Conservation (phyloP, 257 asterid genomes). For the Ajuga chamaepitys region DNA sequence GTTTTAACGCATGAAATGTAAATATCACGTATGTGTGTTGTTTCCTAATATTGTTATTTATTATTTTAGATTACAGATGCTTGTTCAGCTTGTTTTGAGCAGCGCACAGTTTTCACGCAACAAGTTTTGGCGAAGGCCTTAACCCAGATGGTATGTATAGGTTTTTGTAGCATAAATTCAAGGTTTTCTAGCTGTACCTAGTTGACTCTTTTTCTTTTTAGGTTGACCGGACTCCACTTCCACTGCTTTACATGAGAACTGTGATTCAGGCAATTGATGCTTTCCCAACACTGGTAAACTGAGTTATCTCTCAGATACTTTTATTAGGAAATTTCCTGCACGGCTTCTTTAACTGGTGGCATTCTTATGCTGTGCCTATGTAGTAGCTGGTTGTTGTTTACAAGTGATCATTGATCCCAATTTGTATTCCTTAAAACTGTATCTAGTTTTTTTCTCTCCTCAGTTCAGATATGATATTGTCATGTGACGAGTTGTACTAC, state of each 20-base stretch:
- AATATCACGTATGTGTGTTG: constrained; percentile 5
- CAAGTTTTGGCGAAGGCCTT: constrained; percentile 88
- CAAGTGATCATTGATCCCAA: background rate
- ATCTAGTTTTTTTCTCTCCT: background rate
- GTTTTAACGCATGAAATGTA: background rate
- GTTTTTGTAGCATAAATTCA: constrained; percentile 5
- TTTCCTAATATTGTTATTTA: constrained; percentile 6
- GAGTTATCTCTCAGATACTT: background rate
- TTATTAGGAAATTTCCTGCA: background rate
- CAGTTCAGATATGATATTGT: background rate
- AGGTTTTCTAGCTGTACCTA: background rate
- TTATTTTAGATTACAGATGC: constrained; percentile 81
- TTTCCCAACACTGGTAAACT: constrained; percentile 79
- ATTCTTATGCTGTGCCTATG: background rate
- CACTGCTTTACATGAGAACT: constrained; percentile 96
- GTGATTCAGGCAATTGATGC: constrained; percentile 98
- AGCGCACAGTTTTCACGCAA: constrained; percentile 97
- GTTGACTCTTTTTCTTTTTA: constrained; percentile 17
- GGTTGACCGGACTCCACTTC: constrained; percentile 93
- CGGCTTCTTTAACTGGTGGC: background rate
- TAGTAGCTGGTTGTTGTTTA: background rate
- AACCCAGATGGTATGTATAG: constrained; percentile 68
- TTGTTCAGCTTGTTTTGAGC: constrained; percentile 98
- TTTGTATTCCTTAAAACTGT: background rate
- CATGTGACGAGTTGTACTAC: background rate